Percentiles rank a stretch among this genome's conserved stretches.
Evolutionary conservation across 352 stramenopile genomes (phyloP).

Genomic region (Lagenidium sp.): DNA sequence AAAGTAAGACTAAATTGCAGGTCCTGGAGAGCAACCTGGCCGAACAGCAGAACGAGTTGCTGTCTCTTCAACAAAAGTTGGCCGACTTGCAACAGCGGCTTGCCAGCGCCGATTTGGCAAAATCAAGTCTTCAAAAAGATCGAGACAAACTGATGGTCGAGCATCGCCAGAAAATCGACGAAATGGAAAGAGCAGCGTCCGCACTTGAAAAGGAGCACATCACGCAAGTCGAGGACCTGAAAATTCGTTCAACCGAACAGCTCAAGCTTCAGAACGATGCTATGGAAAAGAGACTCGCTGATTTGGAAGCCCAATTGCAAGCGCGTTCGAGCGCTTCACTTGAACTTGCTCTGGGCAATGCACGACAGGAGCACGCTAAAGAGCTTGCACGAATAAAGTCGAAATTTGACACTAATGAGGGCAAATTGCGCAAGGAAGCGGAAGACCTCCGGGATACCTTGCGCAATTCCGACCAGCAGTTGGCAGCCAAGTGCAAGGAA

Average conservation of each 20-base stretch:
- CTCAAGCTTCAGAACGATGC: too few species aligned
- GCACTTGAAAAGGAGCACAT: too few species aligned
- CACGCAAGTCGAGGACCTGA: too few species aligned
- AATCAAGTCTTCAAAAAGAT: slow-evolving; percentile 7
- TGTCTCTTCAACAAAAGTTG: too few species aligned
- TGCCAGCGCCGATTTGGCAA: slow-evolving; percentile 8
- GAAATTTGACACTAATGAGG: slow-evolving; percentile 1
- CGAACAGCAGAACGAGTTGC: slow-evolving; percentile 7
- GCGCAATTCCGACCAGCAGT: slow-evolving; percentile 7
- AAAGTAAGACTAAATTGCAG: slow-evolving; percentile 8
- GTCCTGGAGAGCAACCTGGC: slow-evolving; percentile 13
- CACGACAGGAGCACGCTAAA: too few species aligned
- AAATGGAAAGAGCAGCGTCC: slow-evolving; percentile 5
- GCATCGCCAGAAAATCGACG: slow-evolving; percentile 15
- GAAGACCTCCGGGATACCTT: slow-evolving; percentile 10
- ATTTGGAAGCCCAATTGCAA: too few species aligned
- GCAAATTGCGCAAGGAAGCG: slow-evolving; percentile 6
- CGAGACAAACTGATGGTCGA: slow-evolving; percentile 14
- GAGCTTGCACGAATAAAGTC: too few species aligned
- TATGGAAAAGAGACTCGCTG: too few species aligned
- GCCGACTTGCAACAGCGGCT: slow-evolving; percentile 9
- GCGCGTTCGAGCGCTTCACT: too few species aligned
- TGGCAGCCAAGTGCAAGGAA: slow-evolving; percentile 4
- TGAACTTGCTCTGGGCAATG: too few species aligned
- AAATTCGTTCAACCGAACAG: too few species aligned